These are phyloP conservation scores for Nicotiana undulata DNA, from an alignment of 257 asterid species.

Conservation along the genomic window DNA sequence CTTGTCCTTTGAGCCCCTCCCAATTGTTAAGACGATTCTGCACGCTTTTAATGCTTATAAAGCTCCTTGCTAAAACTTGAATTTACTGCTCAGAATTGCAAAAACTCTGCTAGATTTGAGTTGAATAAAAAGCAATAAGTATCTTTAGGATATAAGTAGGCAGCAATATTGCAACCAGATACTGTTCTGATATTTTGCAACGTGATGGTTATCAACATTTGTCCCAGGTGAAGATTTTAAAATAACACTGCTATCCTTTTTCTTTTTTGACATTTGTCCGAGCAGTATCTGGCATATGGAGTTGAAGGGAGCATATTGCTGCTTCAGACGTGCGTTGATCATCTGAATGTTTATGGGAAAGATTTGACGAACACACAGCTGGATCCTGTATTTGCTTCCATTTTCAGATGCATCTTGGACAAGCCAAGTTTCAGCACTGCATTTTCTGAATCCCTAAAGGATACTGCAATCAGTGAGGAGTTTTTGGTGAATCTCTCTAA, in stretches of 20 bases:
- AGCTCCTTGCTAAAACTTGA: not conserved
- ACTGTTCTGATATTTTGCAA: not conserved
- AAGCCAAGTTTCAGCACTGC: conserved; percentile 77
- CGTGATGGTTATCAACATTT: not conserved
- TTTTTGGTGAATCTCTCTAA: conserved; percentile 58
- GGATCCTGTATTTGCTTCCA: conserved; percentile 57
- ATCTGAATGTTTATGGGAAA: conserved; percentile 44
- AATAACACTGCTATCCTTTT: not conserved
- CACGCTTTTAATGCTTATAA: not conserved
- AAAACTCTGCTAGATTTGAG: not conserved
- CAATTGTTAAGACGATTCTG: not conserved
- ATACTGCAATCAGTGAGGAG: conserved; percentile 49
- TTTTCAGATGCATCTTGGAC: conserved; percentile 63
- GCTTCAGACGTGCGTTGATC: conserved; percentile 63
- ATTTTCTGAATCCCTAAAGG: conserved; percentile 55
- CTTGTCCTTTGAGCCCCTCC: not conserved
- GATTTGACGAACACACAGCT: conserved; percentile 54
- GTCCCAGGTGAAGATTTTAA: not conserved
- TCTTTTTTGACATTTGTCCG: not conserved
- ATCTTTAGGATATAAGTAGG: not conserved
- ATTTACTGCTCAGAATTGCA: not conserved
- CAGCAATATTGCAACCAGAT: not conserved
- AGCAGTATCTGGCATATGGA: conserved; percentile 59
- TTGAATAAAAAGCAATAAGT: not conserved
- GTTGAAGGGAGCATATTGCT: conserved; percentile 69